Conservation (phyloP, 2,329 filamentous ascomycete species). For the Phialophora tarda region DNA sequence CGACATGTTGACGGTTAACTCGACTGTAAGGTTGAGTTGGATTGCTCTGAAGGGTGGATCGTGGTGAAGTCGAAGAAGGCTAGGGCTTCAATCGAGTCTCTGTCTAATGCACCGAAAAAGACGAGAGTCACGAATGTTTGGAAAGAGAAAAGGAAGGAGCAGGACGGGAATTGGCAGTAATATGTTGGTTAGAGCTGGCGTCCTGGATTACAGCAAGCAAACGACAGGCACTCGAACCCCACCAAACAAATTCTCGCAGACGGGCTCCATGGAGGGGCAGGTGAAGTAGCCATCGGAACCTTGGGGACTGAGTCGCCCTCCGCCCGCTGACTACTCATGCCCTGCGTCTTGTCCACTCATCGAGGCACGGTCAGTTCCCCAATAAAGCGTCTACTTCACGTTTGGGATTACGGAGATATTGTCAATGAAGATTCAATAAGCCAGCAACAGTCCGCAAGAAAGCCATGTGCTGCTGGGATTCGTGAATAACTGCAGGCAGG, state of each 20-base stretch:
- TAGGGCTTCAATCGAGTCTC: slow-evolving; percentile 30
- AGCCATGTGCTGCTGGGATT: slow-evolving; percentile 28
- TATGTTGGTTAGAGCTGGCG: slow-evolving; percentile 24
- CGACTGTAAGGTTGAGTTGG: slow-evolving; percentile 4
- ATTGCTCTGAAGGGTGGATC: slow-evolving; percentile 10
- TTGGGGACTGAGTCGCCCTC: slow-evolving; percentile 30
- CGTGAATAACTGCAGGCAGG: slow-evolving; percentile 24
- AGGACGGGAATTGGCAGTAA: slow-evolving; percentile 38
- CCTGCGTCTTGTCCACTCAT: slow-evolving; percentile 28
- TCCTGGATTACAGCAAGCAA: background rate
- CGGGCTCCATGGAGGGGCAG: slow-evolving; percentile 38
- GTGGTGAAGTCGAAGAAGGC: slow-evolving; percentile 3
- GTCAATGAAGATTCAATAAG: slow-evolving; percentile 9
- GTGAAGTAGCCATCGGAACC: background rate
- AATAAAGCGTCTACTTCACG: slow-evolving; percentile 19
- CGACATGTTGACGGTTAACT: slow-evolving; percentile 38
- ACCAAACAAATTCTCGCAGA: slow-evolving; percentile 28
- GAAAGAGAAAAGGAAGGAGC: slow-evolving; percentile 30
- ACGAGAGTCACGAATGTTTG: slow-evolving; percentile 38
- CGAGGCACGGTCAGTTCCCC: slow-evolving; percentile 26
- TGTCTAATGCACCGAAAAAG: slow-evolving; percentile 42
- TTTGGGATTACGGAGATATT: slow-evolving; percentile 13
- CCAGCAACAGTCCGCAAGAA: slow-evolving; percentile 18
- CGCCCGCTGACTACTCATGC: slow-evolving; percentile 21
- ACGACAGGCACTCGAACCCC: slow-evolving; percentile 18